These are phyloP conservation scores for Ophiorrhiza pumila DNA, from an alignment of 257 asterid species.

Conservation along the genomic window DNA sequence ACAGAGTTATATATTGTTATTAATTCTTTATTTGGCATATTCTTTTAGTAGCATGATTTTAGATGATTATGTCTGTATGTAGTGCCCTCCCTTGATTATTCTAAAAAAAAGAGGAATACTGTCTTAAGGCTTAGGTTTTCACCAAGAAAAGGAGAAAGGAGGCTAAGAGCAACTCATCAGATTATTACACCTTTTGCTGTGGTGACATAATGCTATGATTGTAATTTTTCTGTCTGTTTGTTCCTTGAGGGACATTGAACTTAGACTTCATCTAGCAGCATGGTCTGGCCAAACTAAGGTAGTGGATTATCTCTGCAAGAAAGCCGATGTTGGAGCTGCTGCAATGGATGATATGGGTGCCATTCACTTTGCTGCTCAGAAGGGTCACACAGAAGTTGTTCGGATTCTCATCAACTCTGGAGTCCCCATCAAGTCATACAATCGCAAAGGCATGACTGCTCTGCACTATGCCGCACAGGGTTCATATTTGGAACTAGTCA, in stretches of 20 bases:
- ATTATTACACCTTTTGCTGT: not conserved
- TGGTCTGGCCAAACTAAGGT: slow-evolving; percentile 88
- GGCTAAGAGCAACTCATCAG: not conserved
- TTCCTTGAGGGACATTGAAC: slow-evolving; percentile 24
- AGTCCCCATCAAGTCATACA: slow-evolving; percentile 61
- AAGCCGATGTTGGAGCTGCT: slow-evolving; percentile 89
- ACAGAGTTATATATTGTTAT: not conserved
- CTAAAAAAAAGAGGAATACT: not conserved
- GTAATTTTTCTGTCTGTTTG: not conserved
- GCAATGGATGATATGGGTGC: slow-evolving; percentile 99
- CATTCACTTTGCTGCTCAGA: slow-evolving; percentile 92
- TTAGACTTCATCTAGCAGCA: slow-evolving; percentile 92
- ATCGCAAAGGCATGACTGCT: slow-evolving; percentile 87
- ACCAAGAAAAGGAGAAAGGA: not conserved
- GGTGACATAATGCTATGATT: not conserved
- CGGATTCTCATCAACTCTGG: slow-evolving; percentile 60
- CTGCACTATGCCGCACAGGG: slow-evolving; percentile 97
- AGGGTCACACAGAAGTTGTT: slow-evolving; percentile 77
- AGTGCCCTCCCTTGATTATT: not conserved
- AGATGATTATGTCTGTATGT: not conserved
- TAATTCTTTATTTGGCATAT: not conserved
- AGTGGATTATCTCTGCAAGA: slow-evolving; percentile 70
- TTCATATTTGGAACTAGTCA: slow-evolving; percentile 65
- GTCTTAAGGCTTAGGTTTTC: not conserved
- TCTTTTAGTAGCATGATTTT: not conserved